Conservation (phyloP, 305 asterid species). For the Fraxinus latifolia region DNA sequence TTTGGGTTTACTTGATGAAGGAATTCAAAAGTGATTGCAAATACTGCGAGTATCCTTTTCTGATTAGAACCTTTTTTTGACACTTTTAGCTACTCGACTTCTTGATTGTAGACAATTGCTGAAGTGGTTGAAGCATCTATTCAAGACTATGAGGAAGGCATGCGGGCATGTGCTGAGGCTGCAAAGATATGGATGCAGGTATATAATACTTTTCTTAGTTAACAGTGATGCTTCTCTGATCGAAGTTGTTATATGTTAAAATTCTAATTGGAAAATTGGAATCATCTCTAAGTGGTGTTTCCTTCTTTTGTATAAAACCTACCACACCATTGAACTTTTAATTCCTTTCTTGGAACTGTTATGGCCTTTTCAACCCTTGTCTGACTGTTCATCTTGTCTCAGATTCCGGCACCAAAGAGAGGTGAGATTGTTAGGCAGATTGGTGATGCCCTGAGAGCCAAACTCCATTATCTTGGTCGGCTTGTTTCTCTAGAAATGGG, state of each 20-base stretch:
- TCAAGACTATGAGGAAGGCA: constrained; percentile 83
- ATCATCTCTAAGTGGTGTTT: not conserved
- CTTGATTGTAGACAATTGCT: constrained; percentile 58
- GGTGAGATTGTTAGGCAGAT: constrained; percentile 98
- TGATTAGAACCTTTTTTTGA: not conserved
- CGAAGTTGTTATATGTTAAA: not conserved
- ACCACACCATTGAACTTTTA: not conserved
- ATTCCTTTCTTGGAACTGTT: not conserved
- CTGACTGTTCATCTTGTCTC: constrained; percentile 27
- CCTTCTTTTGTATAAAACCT: not conserved
- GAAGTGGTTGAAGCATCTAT: constrained; percentile 75
- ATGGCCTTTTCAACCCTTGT: not conserved
- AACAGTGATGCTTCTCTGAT: not conserved
- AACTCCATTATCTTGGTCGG: constrained; percentile 83
- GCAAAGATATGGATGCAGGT: constrained; percentile 70
- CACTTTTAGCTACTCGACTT: not conserved
- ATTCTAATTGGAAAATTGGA: not conserved
- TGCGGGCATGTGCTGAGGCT: constrained; percentile 69
- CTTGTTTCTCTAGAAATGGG: constrained; percentile 98
- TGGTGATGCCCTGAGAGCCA: constrained; percentile 87
- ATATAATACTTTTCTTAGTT: not conserved
- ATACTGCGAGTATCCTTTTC: not conserved
- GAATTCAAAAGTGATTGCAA: constrained; percentile 11
- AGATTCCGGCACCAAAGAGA: constrained; percentile 97
- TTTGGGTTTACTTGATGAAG: not conserved